Evolutionary conservation across 2,329 filamentous ascomycete species (phyloP), one percentile per base, ranked within the genome.

Genomic region (Chaetomiaceae sp.): DNA sequence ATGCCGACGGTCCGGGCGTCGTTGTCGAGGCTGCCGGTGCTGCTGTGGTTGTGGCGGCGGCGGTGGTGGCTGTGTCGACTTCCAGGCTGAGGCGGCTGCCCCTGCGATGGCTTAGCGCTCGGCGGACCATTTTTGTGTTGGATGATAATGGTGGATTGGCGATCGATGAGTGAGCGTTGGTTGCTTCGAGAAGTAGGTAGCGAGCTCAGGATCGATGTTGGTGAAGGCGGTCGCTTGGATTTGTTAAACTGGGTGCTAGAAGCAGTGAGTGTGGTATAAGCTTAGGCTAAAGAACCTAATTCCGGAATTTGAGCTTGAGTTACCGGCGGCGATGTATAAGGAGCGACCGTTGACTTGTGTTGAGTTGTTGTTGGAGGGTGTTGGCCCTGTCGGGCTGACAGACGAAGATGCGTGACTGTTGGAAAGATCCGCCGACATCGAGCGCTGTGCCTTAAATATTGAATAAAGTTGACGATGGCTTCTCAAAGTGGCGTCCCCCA

Each of bases 71-170:
- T 14, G 25, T 30, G 45, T 29, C 14, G 33, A 48, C 7, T 11
- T 23, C 11, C 18, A 48, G 36, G 27, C 16, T 16, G 25, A 33
- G 29, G 8, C 36, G 27, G 18, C 21, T 42, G 32, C 29, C 23
- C 3, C 48, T 38, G 27, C 53, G 38, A 27, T 40, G 53, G 48
- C 23, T 34, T 13, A 55, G 53, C 18, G 53, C 53, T 37, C 44
- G 53, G 14, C 29, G 53, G 32, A 55, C 53, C 53, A 55, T 54
- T 41, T 45, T 45, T 16, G 18, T 18, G 29, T 5, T 33, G n/a
- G 14, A 4, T n/a, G n/a, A n/a, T n/a, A n/a, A n/a, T n/a, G n/a
- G n/a, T n/a, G n/a, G n/a, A n/a, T n/a, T n/a, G n/a, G n/a, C n/a
- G 16, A 3, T 21, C 7, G 30, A 33, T 30, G 16, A 14, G 13